These are phyloP conservation scores for Psilocybe tampanensis DNA, from an alignment of 768 basidiomycete genomes.

Conservation along the genomic window DNA sequence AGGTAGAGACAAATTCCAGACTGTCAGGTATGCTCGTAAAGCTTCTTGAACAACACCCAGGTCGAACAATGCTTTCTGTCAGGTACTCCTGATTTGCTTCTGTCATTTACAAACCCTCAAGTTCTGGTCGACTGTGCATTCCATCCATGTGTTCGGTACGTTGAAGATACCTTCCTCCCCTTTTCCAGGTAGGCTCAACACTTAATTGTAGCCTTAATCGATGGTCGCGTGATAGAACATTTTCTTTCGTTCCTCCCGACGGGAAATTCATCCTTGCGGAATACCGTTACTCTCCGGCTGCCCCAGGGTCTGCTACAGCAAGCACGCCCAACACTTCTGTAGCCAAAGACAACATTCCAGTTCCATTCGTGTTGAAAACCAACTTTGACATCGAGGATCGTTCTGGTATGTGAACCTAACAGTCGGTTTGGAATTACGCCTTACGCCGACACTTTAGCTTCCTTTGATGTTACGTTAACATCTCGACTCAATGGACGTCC, in stretches of 20 bases:
- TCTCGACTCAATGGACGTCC: conserved; percentile 64
- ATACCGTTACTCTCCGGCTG: conserved; percentile 65
- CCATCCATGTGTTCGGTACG: conserved; percentile 90
- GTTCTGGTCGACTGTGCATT: conserved; percentile 81
- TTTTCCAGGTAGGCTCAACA: not conserved
- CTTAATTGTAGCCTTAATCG: conserved; percentile 60
- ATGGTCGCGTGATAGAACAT: conserved; percentile 72
- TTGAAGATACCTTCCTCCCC: conserved; percentile 5
- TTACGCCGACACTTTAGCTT: conserved; percentile 14
- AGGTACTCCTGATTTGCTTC: conserved; percentile 88
- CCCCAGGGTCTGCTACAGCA: conserved; percentile 31
- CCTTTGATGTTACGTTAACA: conserved; percentile 62
- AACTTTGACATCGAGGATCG: conserved; percentile 45
- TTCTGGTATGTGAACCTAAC: conserved; percentile 33
- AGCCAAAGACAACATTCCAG: conserved; percentile 47
- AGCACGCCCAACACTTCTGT: conserved; percentile 17
- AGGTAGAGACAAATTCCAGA: conserved; percentile 74
- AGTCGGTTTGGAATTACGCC: not conserved
- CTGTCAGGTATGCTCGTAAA: conserved; percentile 63
- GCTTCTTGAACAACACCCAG: not conserved
- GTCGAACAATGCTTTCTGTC: conserved; percentile 13
- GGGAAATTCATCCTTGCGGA: conserved; percentile 84
- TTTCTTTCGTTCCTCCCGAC: conserved; percentile 95
- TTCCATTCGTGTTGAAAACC: conserved; percentile 54
- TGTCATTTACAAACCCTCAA: conserved; percentile 77